Base-by-base conservation (phyloP, 2,329 filamentous ascomycete genomes). In the Aspergillus oerlinghausenensis region DNA sequence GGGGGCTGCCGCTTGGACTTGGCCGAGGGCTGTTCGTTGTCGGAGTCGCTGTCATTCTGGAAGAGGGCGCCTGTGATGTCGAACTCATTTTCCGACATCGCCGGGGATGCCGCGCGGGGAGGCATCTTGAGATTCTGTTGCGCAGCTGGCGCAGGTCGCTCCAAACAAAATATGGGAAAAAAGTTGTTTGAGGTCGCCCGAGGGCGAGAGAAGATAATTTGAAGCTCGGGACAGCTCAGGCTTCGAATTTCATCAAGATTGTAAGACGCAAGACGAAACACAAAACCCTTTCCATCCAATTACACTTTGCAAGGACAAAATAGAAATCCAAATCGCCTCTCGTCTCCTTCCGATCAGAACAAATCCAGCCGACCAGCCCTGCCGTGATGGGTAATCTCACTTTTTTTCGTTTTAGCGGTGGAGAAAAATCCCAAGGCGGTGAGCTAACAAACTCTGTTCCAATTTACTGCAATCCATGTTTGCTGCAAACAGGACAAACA, bases 11-110 rank as follows among this genome's bases (percentile, higher is more conserved):
- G 80, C 62, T 87, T 83, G 51, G 87, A 77, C 52, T 63, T 62
- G 60, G 58, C 57, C 59, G 63, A 54, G 50, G 50, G 67, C 56
- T 66, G 72, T 60, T 74, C 77, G 54, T 77, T 70, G 51, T 78
- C 77, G 57, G 76, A 78, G 52, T 78, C 78, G 60, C 74, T 76
- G 59, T 82, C 82, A 60, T 81, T 77, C 53, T 86, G 83, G 67
- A 93, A 88, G 10, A 97, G 80, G 2, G 88, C 87, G 60, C 83
- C 86, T 21, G 91, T 85, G 53, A 99, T 97, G 69, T 99, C 94
- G 68, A 95, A 86, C 70, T 96, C 94, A 63, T 87, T 89, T 76
- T 97, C 93, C 51, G 93, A 97, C 57, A 83, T 81, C 50, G 91
- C 85, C 58, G 93, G 94, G 47, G 94, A 97, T 56, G 82, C 82